Conservation (phyloP, 352 stramenopile species). For the Stramenopiles sp. region DNA sequence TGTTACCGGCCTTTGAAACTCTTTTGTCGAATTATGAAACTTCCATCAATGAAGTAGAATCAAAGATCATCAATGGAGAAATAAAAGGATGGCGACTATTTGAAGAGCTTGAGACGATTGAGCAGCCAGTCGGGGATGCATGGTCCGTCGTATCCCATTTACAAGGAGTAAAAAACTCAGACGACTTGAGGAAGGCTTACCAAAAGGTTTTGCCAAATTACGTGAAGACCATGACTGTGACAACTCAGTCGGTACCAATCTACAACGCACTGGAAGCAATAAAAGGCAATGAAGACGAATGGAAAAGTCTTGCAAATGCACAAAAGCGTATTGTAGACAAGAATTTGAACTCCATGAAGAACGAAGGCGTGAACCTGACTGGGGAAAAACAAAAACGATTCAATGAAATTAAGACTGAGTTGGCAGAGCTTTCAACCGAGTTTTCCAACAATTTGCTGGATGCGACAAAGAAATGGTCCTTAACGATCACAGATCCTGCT, state of each 20-base stretch:
- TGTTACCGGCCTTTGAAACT: constrained; percentile 36
- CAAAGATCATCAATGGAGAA: constrained; percentile 23
- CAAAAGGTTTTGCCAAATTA: constrained; percentile 74
- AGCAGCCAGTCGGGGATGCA: constrained; percentile 62
- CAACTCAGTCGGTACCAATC: constrained; percentile 69
- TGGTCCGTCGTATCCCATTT: constrained; percentile 88
- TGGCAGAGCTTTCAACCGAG: constrained; percentile 72
- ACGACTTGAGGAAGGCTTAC: constrained; percentile 74
- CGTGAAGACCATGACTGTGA: constrained; percentile 67
- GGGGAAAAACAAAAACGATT: constrained; percentile 69
- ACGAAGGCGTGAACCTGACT: constrained; percentile 75
- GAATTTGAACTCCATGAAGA: constrained; percentile 53
- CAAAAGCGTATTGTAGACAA: constrained; percentile 62
- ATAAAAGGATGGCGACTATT: constrained; percentile 52
- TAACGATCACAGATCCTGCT: constrained; percentile 53
- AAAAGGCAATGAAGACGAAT: constrained; percentile 30
- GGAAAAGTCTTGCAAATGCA: constrained; percentile 28
- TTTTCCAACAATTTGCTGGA: constrained; percentile 94
- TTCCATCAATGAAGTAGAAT: constrained; percentile 35
- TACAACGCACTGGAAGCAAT: constrained; percentile 67
- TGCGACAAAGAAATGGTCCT: constrained; percentile 76
- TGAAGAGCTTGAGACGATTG: constrained; percentile 73
- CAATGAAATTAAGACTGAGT: constrained; percentile 80
- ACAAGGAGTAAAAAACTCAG: constrained; percentile 85
- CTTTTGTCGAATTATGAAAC: constrained; percentile 35